Base-by-base conservation (phyloP, 2,329 filamentous ascomycete genomes). In the Phialophora tarda region DNA sequence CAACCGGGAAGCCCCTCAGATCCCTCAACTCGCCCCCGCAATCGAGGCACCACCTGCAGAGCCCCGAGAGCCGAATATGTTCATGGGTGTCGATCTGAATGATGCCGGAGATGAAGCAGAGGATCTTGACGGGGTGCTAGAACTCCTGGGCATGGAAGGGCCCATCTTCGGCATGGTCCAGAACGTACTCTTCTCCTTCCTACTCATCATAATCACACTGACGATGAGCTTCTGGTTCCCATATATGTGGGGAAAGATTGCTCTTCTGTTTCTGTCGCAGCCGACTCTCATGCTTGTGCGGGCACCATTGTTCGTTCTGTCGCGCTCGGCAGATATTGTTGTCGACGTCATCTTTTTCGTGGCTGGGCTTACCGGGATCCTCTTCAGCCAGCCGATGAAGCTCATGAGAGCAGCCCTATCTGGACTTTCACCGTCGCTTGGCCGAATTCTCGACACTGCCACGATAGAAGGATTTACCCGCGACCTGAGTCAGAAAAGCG, bases 61-160 rank as follows among this genome's bases (percentile, higher is more conserved):
- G 10, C 44, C 55, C 23, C 65, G 28, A 51, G 87, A 87, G 60
- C 89, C 85, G 53, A 89, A 86, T n/a, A 85, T 84, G 23, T 87
- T 86, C 57, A 88, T 86, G 17, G 90, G 85, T 8, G 81, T 94
- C 41, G 92, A 97, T 73, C 74, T 81, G 12, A 86, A 88, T 54
- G 86, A 89, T 67, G 81, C 77, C 70, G 77, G 81, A 17, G 82
- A 84, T 51, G 91, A 97, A 71, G 91, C 91, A 10, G 95, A 99
- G 78, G 95, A 99, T 75, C 88, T 99, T 17, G 95, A 99, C 76
- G 95, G 95, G 0, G 91, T 99, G 60, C 88, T 99, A 82, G 95
- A 99, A 77, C 86, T 99, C 17, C 90, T 99, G 66, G 95, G 95
- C 44, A 96, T 99, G 91, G 92, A 96, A 74, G 95, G 95, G 0